Percentiles rank a stretch among this genome's conserved stretches.
These are phyloP conservation scores for Daucus carota DNA, from an alignment of 129 eudicot genomes.

Conservation along the genomic window DNA sequence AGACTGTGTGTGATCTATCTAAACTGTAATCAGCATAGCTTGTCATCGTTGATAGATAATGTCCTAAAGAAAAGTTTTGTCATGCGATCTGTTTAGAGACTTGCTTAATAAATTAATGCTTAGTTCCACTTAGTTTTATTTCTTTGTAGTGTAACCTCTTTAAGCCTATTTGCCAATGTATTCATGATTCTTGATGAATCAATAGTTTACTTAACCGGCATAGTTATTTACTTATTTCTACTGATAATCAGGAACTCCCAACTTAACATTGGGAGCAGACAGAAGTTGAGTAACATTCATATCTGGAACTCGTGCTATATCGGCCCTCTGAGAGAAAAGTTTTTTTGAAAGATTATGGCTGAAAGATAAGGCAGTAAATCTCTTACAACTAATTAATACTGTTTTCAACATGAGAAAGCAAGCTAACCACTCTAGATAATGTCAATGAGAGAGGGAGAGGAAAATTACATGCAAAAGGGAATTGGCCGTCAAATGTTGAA, in stretches of 20 bases:
- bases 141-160: neutral
- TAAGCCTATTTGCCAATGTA: neutral
- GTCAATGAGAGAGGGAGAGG: neutral
- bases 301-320: neutral
- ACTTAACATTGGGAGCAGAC: neutral
- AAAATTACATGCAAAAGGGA: neutral
- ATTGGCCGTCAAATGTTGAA: neutral
- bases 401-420: neutral
- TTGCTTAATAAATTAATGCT: neutral
- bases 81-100: neutral
- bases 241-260: neutral
- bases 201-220: too few species aligned
- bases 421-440: neutral
- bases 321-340: neutral
- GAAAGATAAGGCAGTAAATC: neutral
- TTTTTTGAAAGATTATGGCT: neutral
- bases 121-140: neutral
- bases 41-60: neutral
- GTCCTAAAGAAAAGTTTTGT: neutral
- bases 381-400: neutral
- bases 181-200: neutral
- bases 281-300: neutral
- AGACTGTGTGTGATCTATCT: neutral
- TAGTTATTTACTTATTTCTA: neutral
- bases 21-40: neutral